Percentiles rank a stretch among this genome's conserved stretches.
phyloP scores from a whole-genome alignment of 345 rosid species.

The Erodium maritimum region DNA sequence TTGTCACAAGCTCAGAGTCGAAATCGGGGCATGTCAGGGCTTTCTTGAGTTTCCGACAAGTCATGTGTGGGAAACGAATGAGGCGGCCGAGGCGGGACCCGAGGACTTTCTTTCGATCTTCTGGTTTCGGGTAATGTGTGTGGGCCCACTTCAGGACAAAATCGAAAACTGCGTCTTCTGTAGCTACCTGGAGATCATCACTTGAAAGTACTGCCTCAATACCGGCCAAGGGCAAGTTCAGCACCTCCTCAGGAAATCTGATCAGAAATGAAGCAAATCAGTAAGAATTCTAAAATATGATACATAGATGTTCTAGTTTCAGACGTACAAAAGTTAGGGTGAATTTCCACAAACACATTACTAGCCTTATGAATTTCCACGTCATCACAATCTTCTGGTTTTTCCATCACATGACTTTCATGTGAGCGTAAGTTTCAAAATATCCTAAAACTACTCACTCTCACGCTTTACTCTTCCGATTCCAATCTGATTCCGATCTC shows the following conservation, averaged over 20 bases:
- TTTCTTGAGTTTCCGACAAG: conserved; percentile 42
- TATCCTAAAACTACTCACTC: no score
- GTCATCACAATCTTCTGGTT: no score
- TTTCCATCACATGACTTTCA: no score
- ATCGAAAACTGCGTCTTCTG: conserved; percentile 54
- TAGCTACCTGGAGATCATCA: conserved; percentile 36
- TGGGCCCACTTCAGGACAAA: conserved; percentile 49
- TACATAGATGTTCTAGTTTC: no score
- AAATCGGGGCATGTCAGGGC: conserved; percentile 47
- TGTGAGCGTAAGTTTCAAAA: no score
- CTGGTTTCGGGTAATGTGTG: conserved; percentile 39
- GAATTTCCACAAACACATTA: no score
- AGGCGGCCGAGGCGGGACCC: conserved; percentile 32
- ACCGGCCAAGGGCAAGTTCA: conserved; percentile 58
- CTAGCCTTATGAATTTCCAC: no score
- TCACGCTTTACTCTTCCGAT: no score
- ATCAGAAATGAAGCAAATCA: background rate
- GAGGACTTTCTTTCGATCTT: conserved; percentile 43
- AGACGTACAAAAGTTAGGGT: no score
- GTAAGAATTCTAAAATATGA: background rate
- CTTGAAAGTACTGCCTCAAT: conserved; percentile 49
- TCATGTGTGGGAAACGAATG: conserved; percentile 60
- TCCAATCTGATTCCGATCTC: no score
- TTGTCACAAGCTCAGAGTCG: conserved; percentile 26
- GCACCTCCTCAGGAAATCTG: conserved; percentile 45